phyloP scores from a whole-genome alignment of 2,329 filamentous ascomycete species.

The Xylariaceae sp. region DNA sequence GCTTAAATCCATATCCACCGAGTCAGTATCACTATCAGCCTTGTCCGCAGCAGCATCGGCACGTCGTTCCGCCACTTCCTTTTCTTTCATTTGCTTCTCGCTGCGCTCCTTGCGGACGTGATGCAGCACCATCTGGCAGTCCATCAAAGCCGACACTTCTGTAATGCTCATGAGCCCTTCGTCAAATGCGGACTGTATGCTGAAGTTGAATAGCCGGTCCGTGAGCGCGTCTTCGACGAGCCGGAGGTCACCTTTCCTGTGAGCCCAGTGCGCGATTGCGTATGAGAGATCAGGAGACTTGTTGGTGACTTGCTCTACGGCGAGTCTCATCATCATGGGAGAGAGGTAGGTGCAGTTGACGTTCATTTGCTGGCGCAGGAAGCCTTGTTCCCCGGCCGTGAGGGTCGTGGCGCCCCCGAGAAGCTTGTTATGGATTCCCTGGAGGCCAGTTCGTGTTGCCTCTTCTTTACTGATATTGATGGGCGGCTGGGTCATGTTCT shows the following conservation, averaged over 20 bases:
- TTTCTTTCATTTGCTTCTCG: not conserved
- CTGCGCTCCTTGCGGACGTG: not conserved
- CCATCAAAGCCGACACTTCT: constrained; percentile 28
- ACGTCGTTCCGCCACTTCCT: not conserved
- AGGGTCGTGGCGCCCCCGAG: constrained; percentile 19
- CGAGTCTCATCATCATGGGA: constrained; percentile 8
- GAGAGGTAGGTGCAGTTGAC: not conserved
- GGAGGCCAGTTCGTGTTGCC: not conserved
- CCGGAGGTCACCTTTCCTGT: not conserved
- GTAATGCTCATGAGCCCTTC: constrained; percentile 19
- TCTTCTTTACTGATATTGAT: not conserved
- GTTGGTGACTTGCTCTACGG: constrained; percentile 19
- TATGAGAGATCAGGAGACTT: constrained; percentile 8
- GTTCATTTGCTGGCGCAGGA: constrained; percentile 12
- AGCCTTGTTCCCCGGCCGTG: constrained; percentile 11
- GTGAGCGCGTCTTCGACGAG: not conserved
- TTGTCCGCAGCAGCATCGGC: not conserved
- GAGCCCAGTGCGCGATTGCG: constrained; percentile 22
- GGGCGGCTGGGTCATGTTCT: not conserved
- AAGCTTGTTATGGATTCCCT: constrained; percentile 11
- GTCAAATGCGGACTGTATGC: constrained; percentile 4
- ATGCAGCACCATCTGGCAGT: constrained; percentile 16
- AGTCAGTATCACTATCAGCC: constrained; percentile 3
- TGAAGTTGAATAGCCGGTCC: constrained; percentile 10
- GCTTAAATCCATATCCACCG: constrained; percentile 12